phyloP scores from a whole-genome alignment of 225 moss, liverwort and hornwort genomes.

The Straminergon stramineum region DNA sequence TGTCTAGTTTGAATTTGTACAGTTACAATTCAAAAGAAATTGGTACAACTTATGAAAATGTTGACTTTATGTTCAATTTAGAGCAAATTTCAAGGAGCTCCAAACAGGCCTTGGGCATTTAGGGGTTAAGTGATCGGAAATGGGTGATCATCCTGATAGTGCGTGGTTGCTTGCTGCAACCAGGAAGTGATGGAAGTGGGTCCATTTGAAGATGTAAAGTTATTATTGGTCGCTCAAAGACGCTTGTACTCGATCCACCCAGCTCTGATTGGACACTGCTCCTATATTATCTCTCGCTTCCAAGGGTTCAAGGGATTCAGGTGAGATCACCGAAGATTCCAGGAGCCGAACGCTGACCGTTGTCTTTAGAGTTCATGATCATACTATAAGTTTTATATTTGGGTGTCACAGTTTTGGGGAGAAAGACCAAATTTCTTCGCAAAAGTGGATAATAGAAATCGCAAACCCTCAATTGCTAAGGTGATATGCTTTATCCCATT shows the following conservation, averaged over 20 bases:
- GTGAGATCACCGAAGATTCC: not conserved
- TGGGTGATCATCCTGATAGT: no score
- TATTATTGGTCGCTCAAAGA: not conserved
- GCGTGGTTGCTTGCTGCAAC: not conserved
- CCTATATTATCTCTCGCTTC: constrained; percentile 9
- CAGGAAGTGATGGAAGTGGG: not conserved
- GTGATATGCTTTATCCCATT: not conserved
- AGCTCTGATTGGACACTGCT: constrained; percentile 8
- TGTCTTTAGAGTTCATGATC: not conserved
- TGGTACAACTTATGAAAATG: no score
- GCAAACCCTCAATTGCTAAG: not conserved
- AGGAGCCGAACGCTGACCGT: not conserved
- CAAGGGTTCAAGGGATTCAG: not conserved
- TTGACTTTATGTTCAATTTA: no score
- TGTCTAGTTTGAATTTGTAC: no score
- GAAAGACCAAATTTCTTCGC: not conserved
- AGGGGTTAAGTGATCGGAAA: no score
- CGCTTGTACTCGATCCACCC: constrained; percentile 3
- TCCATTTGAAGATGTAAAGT: constrained; percentile 6
- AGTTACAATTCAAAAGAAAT: no score
- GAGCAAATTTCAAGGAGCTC: no score
- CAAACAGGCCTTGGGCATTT: no score
- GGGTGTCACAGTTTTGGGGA: not conserved
- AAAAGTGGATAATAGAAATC: not conserved
- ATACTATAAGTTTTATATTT: not conserved